Evolutionary conservation across 345 rosid species (phyloP), one percentile per base, ranked within the genome.

Genomic region (Brassica rapa): DNA sequence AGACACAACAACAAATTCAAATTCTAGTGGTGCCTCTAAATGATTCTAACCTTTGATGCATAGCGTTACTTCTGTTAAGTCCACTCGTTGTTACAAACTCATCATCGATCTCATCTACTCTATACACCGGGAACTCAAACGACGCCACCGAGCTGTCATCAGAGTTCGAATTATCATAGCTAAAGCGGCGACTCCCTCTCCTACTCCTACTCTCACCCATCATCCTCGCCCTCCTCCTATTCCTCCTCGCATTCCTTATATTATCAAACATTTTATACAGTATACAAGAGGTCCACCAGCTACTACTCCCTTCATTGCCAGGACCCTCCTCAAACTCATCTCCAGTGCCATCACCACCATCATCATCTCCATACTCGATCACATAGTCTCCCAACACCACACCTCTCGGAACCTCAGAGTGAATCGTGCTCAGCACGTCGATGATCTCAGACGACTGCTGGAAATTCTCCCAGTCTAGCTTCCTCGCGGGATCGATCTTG

Each of bases 231-330:
- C 97, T 86, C 73, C 99, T 90, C 76, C 98, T 80, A 74, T 86
- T 93, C 82, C 98, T 90, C 53, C 98, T 90, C 46, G 98, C 89
- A 75, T 83, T 91, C 85, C 97, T 91, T 63, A 95, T 85, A 82
- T 91, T 95, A 81, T 89, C 90, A 80, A 95, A 95, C 75, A 93
- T 89, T 82, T 93, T 89, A 85, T 89, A 93, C 37, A 95, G 75
- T 62, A 93, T 93, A 79, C 99, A 93, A 55, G 99, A 95, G 1
- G 96, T 93, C 98, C 97, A 93, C 99, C 97, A 91, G 79, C 84
- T 93, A 1, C 84, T 93, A 1, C 41, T 2, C 35, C 97, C 88
- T 61, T 87, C 96, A 66, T 86, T 87, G 37, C 86, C 84, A 27
- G 87, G 93, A 76, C 88, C 91, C 84, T 90, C 94, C 57, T 95